Conservation (phyloP, 257 asterid species). For the Fraxinus cuspidata region DNA sequence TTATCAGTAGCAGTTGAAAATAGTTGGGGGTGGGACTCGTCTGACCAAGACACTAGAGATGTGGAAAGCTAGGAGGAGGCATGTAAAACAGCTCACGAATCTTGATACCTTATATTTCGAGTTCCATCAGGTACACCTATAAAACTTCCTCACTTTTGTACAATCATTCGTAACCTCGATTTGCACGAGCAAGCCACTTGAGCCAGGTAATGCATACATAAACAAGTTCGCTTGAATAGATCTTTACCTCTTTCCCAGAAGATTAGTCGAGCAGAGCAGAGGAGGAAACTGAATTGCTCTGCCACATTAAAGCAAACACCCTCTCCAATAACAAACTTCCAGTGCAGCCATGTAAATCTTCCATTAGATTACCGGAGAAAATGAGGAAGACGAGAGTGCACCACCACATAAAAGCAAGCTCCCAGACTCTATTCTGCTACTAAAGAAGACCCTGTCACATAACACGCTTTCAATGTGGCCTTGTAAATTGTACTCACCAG, state of each 20-base stretch:
- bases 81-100: no score
- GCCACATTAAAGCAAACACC: neutral
- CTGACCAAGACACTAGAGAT: no score
- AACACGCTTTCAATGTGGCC: constrained; percentile 43
- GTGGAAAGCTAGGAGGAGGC: no score
- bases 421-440: constrained; percentile 59
- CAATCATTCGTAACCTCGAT: neutral
- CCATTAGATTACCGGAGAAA: constrained; percentile 37
- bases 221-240: neutral
- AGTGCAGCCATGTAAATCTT: neutral
- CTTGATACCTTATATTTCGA: neutral
- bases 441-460: constrained; percentile 53
- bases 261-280: neutral
- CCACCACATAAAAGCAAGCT: constrained; percentile 64
- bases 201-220: neutral
- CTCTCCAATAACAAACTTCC: neutral
- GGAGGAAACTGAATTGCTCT: neutral
- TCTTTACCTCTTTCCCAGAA: neutral
- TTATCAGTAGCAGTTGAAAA: no score
- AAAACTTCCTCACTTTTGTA: neutral
- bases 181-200: neutral
- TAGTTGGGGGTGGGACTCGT: no score
- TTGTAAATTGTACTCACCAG: constrained; percentile 43
- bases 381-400: constrained; percentile 48
- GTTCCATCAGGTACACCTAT: neutral